Evolutionary conservation across 768 basidiomycete genomes (phyloP).

Genomic region (Cantharellus cinnabarinus): DNA sequence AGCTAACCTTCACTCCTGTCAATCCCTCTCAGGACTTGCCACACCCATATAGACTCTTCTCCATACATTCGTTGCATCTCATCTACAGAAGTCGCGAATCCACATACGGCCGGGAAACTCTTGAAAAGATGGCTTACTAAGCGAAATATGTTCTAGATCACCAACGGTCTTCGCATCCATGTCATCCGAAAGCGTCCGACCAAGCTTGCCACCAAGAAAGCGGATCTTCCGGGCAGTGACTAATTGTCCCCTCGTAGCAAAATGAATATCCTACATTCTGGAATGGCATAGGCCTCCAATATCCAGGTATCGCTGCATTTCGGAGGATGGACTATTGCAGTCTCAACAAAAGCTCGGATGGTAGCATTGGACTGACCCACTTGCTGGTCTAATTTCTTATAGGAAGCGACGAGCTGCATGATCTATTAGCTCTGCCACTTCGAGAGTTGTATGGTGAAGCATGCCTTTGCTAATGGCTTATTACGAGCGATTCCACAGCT

Average conservation of each 20-base stretch:
- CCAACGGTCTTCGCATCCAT: constrained; percentile 80
- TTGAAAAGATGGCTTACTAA: neutral
- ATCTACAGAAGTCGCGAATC: constrained; percentile 21
- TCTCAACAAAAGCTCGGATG: constrained; percentile 1
- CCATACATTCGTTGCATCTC: constrained; percentile 69
- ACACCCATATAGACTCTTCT: constrained; percentile 76
- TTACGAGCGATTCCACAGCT: constrained; percentile 72
- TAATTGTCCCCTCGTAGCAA: neutral
- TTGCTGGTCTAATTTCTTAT: constrained; percentile 78
- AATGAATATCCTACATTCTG: constrained; percentile 37
- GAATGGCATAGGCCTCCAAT: constrained; percentile 69
- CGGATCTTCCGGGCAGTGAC: constrained; percentile 30
- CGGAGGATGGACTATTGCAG: constrained; percentile 33
- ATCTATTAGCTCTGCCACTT: neutral
- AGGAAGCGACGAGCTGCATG: constrained; percentile 63
- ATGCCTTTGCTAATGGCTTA: constrained; percentile 85
- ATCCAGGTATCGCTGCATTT: constrained; percentile 63
- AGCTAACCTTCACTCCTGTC: constrained; percentile 64
- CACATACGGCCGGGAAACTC: neutral
- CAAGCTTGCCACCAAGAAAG: constrained; percentile 87
- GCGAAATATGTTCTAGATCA: constrained; percentile 23
- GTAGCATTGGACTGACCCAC: constrained; percentile 18
- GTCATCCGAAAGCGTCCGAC: constrained; percentile 64
- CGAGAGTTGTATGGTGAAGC: neutral
- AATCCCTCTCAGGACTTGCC: constrained; percentile 70